Evolutionary conservation across 2,329 filamentous ascomycete genomes (phyloP).

Genomic region (Sporothrix mexicana): DNA sequence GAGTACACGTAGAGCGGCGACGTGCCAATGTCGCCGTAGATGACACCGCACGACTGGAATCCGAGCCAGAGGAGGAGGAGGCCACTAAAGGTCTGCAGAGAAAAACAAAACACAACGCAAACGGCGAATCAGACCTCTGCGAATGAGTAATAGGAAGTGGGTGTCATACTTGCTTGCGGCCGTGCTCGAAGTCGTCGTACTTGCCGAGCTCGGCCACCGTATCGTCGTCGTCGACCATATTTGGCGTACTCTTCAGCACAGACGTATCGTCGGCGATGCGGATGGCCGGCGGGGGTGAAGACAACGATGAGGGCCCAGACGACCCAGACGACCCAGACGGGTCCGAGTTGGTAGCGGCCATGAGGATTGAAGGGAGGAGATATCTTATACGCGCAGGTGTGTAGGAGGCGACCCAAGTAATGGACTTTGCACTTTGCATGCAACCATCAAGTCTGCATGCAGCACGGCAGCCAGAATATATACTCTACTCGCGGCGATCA

Average conservation of each 20-base stretch:
- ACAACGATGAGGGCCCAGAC: background rate
- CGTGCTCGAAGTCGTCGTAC: conserved; percentile 28
- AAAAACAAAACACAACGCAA: no score
- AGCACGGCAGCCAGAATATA: background rate
- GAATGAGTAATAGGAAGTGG: background rate
- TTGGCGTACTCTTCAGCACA: background rate
- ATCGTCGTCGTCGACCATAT: background rate
- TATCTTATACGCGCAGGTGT: no score
- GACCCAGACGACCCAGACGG: background rate
- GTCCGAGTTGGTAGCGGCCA: background rate
- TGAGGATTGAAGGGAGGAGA: background rate
- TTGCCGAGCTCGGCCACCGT: background rate
- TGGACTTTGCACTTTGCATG: background rate
- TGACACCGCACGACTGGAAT: conserved; percentile 70
- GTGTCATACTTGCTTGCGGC: conserved; percentile 30
- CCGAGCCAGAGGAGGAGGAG: conserved; percentile 53
- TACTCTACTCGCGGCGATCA: conserved; percentile 13
- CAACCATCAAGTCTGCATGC: background rate
- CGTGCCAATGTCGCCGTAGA: conserved; percentile 72
- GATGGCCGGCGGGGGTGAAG: background rate
- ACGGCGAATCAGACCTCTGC: conserved; percentile 31
- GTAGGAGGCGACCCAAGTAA: background rate
- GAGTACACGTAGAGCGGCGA: conserved; percentile 72
- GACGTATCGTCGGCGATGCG: conserved; percentile 21
- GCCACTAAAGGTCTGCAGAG: conserved; percentile 39